Percentiles rank a stretch among this genome's conserved stretches.
Evolutionary conservation across 441 rosid species (phyloP).

Genomic region (Manihot esculenta): DNA sequence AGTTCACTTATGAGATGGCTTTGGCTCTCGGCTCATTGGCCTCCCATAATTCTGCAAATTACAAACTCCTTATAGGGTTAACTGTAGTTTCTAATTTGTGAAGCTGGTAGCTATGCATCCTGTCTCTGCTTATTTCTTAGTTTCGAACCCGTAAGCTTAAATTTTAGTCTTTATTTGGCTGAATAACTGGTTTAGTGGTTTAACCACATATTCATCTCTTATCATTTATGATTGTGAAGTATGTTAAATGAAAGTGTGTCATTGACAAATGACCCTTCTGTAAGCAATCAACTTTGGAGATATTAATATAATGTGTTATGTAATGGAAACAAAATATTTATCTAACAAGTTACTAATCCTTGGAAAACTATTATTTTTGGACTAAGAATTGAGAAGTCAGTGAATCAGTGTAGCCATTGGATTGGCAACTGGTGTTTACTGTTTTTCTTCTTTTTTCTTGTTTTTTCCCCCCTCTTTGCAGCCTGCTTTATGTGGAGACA

Average conservation of each 20-base stretch:
- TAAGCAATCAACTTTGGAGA: no score
- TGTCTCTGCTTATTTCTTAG: no score
- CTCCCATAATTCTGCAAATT: not conserved
- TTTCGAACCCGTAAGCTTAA: no score
- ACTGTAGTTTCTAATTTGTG: no score
- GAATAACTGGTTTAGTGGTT: not conserved
- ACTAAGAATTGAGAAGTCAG: not conserved
- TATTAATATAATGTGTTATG: not conserved
- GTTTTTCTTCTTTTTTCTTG: no score
- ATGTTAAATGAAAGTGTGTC: no score
- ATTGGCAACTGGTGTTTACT: not conserved
- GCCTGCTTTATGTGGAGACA: conserved; percentile 88
- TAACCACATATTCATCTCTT: no score
- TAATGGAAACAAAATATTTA: not conserved
- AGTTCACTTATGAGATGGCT: conserved; percentile 3
- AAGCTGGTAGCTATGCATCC: not conserved
- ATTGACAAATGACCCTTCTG: no score
- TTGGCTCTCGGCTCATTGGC: conserved; percentile 5
- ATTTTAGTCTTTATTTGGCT: not conserved
- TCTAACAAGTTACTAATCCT: no score
- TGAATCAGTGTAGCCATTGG: not conserved
- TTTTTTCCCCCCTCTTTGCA: conserved; percentile 33
- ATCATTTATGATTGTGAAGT: no score
- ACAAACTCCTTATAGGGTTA: no score
- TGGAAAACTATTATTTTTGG: not conserved